Base-by-base conservation (phyloP, 371 early-diverging fungal species). In the Mucor sp. region DNA sequence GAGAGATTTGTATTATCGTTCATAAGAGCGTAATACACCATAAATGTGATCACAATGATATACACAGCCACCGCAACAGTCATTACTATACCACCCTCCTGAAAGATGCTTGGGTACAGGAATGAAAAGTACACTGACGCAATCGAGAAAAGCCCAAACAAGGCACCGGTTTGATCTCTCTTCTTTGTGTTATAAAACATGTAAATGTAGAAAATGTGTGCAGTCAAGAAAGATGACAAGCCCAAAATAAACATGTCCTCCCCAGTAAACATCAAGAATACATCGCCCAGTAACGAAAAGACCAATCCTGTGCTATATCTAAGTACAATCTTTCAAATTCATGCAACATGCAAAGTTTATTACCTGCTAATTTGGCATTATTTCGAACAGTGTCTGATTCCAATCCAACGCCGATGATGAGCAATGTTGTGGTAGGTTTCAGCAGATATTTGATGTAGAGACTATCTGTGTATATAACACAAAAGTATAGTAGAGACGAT, bases 251-350 rank as follows among this genome's bases (percentile, higher is more conserved):
- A 68, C 35, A 39, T 50, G 11, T n/a, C 15, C 6, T 68, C 69
- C 0, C 64, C 64, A 8, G 55, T 19, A 7, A 67, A 67, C 67
- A 67, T 67, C 17, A 67, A 44, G 17, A 60, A 67, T 9, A 67
- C 62, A 35, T 67, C 67, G 3, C 67, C 67, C n/a, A 67, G 25
- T 30, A 67, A 37, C 25, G 67, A 67, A n/a, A 67, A 61, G 0
- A 61, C 1, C n/a, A 67, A 35, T 4, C 67, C 67, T 67, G 25
- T 4, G 6, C 11, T n/a, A 14, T 53, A 14, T 33, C 30, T 37
- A 37, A 56, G 32, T 30, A 30, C 56, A 6, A 12, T n/a, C 8
- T 37, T 14, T n/a, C 2, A 35, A 6, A 53, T 35, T 50, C 4
- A 30, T 62, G 48, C 21, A 35, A 14, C 14, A 25, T 12, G 6